Conservation (phyloP, 2,329 filamentous ascomycete genomes). For the Tolypocladium guangdongense region DNA sequence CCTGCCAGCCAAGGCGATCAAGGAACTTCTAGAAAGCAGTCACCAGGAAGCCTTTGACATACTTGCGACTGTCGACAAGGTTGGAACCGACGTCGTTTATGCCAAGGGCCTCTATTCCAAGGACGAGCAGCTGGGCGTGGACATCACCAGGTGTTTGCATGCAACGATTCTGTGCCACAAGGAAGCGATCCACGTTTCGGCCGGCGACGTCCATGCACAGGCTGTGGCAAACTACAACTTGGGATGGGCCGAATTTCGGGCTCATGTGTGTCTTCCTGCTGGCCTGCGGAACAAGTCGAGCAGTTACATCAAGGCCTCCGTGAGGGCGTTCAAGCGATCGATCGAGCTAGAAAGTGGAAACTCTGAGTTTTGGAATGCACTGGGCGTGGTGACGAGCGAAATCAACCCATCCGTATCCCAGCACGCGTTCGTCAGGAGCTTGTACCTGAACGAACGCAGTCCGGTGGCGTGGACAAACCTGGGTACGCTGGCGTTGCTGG, state of each 20-base stretch:
- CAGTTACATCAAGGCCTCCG: slow-evolving; percentile 66
- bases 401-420: slow-evolving; percentile 83
- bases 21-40: slow-evolving; percentile 44
- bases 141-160: slow-evolving; percentile 51
- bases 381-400: slow-evolving; percentile 81
- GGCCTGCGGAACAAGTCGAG: slow-evolving; percentile 45
- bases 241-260: slow-evolving; percentile 83
- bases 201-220: slow-evolving; percentile 72
- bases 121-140: slow-evolving; percentile 35
- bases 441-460: slow-evolving; percentile 86
- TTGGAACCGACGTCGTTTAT: slow-evolving; percentile 33
- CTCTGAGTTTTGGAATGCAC: slow-evolving; percentile 91
- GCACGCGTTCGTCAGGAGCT: slow-evolving; percentile 81
- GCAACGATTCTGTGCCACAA: slow-evolving; percentile 79
- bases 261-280: slow-evolving; percentile 55
- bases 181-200: slow-evolving; percentile 63
- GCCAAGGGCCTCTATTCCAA: slow-evolving; percentile 33
- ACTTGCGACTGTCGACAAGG: slow-evolving; percentile 59
- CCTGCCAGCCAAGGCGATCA: slow-evolving; percentile 50
- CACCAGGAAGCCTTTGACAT: slow-evolving; percentile 46
- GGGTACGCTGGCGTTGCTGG: slow-evolving; percentile 72
- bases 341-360: slow-evolving; percentile 95
- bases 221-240: slow-evolving; percentile 96
- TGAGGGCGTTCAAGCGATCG: slow-evolving; percentile 86
- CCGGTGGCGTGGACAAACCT: slow-evolving; percentile 85